Evolutionary conservation across 345 rosid genomes (phyloP).

Genomic region (Eucalyptus erythrocorys): DNA sequence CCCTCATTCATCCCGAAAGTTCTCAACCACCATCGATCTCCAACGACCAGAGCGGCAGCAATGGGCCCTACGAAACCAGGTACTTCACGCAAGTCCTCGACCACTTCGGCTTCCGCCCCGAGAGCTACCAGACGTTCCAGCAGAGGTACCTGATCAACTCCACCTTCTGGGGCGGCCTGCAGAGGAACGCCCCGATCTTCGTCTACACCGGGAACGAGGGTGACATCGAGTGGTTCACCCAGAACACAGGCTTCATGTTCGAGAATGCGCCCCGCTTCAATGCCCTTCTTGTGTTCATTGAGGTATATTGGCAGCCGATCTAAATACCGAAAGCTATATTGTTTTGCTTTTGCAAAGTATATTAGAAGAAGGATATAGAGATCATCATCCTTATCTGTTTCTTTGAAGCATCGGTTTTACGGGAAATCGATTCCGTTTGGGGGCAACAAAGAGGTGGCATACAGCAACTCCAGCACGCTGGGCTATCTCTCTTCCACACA

Average conservation of each 20-base stretch:
- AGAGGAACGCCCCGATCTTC: conserved; percentile 32
- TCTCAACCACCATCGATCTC: background rate
- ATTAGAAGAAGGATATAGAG: background rate
- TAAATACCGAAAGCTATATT: background rate
- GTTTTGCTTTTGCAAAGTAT: background rate
- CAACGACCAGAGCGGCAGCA: background rate
- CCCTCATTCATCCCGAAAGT: background rate
- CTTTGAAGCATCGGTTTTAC: conserved; percentile 59
- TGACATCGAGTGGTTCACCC: conserved; percentile 67
- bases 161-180: conserved; percentile 30
- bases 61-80: conserved; percentile 11
- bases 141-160: conserved; percentile 61
- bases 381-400: background rate
- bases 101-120: conserved; percentile 45
- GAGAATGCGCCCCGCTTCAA: conserved; percentile 74
- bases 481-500: conserved; percentile 77
- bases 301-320: conserved; percentile 14
- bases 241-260: conserved; percentile 63
- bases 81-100: conserved; percentile 59
- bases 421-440: conserved; percentile 71
- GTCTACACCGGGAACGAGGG: conserved; percentile 84
- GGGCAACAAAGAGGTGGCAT: conserved; percentile 17
- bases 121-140: conserved; percentile 43
- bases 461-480: conserved; percentile 35
- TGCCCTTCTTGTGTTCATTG: conserved; percentile 73